phyloP scores from a whole-genome alignment of 2,329 filamentous ascomycete genomes.

The Pestalotiopsis sp. region DNA sequence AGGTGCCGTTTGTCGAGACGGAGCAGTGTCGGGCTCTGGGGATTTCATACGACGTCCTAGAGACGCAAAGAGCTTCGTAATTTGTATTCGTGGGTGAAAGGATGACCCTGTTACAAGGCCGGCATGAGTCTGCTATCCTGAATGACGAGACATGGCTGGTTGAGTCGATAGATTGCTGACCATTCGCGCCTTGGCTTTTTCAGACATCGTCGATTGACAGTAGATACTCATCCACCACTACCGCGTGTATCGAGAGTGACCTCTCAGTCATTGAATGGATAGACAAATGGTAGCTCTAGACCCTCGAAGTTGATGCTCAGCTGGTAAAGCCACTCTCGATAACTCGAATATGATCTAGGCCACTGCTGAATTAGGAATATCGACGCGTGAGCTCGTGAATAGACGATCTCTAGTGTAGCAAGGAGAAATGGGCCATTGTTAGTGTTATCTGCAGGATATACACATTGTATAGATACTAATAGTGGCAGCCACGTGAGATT shows the following conservation, averaged over 20 bases:
- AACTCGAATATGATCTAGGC: background rate
- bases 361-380: background rate
- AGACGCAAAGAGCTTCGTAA: background rate
- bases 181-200: background rate
- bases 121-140: no score
- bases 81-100: no score
- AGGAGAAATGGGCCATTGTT: background rate
- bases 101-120: no score
- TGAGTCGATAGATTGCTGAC: background rate
- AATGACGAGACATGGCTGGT: background rate
- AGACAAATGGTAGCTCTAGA: background rate
- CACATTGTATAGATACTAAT: background rate
- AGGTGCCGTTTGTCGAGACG: background rate
- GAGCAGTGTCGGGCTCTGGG: background rate
- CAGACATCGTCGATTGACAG: background rate
- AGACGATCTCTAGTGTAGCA: background rate
- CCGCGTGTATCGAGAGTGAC: background rate
- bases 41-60: background rate
- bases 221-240: background rate
- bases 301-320: background rate
- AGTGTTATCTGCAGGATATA: background rate
- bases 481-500: background rate
- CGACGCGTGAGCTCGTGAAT: background rate
- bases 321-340: background rate
- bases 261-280: background rate